A percentile compares a stretch with the other conserved stretches of the same genome.
phyloP scores from a whole-genome alignment of 2,329 filamentous ascomycete species.

The Cytospora piceicola region DNA sequence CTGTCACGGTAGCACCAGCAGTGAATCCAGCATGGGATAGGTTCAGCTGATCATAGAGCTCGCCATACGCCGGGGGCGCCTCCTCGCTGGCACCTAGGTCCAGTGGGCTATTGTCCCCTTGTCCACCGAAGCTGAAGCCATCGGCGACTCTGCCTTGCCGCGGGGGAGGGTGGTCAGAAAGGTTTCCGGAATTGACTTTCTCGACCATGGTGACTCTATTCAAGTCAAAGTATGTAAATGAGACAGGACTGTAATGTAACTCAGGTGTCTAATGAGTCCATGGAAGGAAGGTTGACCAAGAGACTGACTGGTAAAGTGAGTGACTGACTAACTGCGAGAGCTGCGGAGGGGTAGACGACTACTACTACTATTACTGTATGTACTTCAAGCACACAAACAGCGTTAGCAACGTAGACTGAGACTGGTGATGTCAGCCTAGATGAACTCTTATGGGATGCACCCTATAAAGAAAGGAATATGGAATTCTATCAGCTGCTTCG shows the following conservation, averaged over 20 bases:
- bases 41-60: slow-evolving; percentile 58
- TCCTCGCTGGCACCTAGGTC: slow-evolving; percentile 47
- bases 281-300: background rate
- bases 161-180: slow-evolving; percentile 12
- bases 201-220: slow-evolving; percentile 18
- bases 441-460: background rate
- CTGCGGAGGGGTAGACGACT: background rate
- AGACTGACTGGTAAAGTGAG: background rate
- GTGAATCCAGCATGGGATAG: slow-evolving; percentile 66
- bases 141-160: slow-evolving; percentile 38
- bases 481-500: background rate
- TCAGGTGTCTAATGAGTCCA: background rate
- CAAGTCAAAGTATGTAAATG: background rate
- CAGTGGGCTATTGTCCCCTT: slow-evolving; percentile 38
- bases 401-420: background rate
- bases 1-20: slow-evolving; percentile 62
- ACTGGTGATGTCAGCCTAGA: background rate
- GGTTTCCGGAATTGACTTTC: background rate
- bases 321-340: background rate
- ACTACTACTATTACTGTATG: background rate
- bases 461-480: background rate
- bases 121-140: slow-evolving; percentile 38
- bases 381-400: background rate
- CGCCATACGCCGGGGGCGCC: slow-evolving; percentile 63
- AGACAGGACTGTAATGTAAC: background rate